Base-by-base conservation (phyloP, 495 filamentous ascomycete species). In the Massariosphaeria phaeospora region DNA sequence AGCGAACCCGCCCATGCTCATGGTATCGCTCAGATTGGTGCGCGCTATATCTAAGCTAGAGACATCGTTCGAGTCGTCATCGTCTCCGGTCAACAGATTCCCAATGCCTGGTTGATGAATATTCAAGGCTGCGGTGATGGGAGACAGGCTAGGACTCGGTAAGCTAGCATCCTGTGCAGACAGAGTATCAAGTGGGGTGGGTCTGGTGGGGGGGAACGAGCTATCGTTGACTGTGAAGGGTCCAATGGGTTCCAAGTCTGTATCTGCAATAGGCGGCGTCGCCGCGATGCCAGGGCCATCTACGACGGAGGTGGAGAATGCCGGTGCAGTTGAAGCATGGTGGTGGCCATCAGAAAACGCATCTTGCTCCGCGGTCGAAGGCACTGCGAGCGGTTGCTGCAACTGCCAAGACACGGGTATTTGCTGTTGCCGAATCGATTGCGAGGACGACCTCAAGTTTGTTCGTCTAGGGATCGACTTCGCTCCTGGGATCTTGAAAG, bases 141-240 rank as follows among this genome's bases (percentile, higher is more conserved):
- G 93, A 17, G 94, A 97, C 40, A 97, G 73, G 57, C 93, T 90
- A 31, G 93, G 93, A 65, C 93, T 97, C 27, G 94, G 94, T 43
- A 99, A 75, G 67, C 89, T 96, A 57, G 86, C 86, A 70, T 95
- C 90, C 66, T 93, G 87, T 23, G 81, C 80, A 25, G 82, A 80
- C 24, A 77, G 69, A 1, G 83, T 82, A 63, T 83, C 85, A 47
- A 84, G 71, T 27, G 52, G 61, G 26, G n/a, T 57, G 30, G 60
- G 67, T 39, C 45, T 48, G 25, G 21, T 48, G 21, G 51, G 15
- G 2, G 34, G 5, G 51, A 67, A 61, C 26, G 65, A 59, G 25
- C 61, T 54, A 27, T 62, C 48, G 45, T 53, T 55, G n/a, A 34
- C 21, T 24, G 56, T 41, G 29, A 63, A 56, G 20, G 61, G 48